phyloP scores from a whole-genome alignment of 208 protist genomes.

The Wallacemonas collosoma region DNA sequence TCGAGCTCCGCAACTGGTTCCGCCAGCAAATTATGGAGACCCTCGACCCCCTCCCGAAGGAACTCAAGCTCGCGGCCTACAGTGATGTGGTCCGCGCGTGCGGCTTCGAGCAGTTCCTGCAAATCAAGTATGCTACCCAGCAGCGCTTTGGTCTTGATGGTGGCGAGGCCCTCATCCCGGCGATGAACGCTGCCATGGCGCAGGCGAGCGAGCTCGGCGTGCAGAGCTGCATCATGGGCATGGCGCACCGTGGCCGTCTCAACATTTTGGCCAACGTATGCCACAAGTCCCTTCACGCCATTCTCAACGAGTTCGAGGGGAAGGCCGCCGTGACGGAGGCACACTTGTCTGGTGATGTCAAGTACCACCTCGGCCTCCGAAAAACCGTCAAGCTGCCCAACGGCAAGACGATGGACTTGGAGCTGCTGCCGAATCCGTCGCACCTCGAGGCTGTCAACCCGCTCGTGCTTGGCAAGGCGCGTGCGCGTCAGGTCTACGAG shows the following conservation, averaged over 20 bases:
- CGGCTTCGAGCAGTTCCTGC: conserved; percentile 94
- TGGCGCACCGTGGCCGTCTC: conserved; percentile 98
- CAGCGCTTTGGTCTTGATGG: conserved; percentile 98
- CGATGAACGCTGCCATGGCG: conserved; percentile 93
- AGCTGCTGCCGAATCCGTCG: conserved; percentile 98
- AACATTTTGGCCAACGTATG: conserved; percentile 97
- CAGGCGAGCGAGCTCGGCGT: conserved; percentile 83
- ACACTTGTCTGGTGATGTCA: conserved; percentile 93
- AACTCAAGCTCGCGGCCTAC: conserved; percentile 75
- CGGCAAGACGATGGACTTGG: conserved; percentile 92
- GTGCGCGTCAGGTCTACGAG: conserved; percentile 92
- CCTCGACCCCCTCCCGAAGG: conserved; percentile 40
- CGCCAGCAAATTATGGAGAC: conserved; percentile 87
- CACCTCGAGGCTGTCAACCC: conserved; percentile 99
- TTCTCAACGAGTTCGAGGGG: conserved; percentile 92
- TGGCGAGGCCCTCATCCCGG: conserved; percentile 95
- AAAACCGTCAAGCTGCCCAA: conserved; percentile 67
- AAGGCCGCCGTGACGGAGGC: conserved; percentile 43
- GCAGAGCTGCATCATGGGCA: conserved; percentile 95
- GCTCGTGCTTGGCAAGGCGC: conserved; percentile 97
- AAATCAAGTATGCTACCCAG: conserved; percentile 92
- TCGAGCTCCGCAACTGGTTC: conserved; percentile 96
- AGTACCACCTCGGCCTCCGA: conserved; percentile 97
- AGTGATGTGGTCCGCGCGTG: conserved; percentile 89
- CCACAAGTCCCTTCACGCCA: conserved; percentile 90